Evolutionary conservation across 495 filamentous ascomycete species (phyloP).

Genomic region (Coniosporium apollinis): DNA sequence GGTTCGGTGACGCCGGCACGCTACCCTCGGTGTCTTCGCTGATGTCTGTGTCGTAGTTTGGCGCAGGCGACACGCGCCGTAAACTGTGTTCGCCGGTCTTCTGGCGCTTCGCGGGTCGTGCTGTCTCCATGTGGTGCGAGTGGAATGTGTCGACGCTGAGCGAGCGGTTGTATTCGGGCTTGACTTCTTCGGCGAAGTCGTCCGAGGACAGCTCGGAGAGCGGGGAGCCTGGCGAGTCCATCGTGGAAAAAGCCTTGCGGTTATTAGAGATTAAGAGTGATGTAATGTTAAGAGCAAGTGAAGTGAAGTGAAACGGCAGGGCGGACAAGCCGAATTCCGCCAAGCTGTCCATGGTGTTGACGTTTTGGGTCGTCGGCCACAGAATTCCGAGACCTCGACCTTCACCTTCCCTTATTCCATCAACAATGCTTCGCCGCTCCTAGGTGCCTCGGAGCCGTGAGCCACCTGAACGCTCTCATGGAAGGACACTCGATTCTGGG

Average conservation of each 20-base stretch:
- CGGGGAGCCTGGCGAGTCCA: conserved; percentile 17
- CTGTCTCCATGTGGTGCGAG: conserved; percentile 6
- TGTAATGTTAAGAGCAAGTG: no score
- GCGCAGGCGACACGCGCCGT: background rate
- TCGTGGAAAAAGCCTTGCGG: conserved; percentile 12
- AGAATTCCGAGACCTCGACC: no score
- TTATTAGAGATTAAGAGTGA: background rate
- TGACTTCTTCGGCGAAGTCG: conserved; percentile 16
- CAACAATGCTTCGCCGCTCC: no score
- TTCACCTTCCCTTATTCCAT: no score
- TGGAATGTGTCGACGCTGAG: conserved; percentile 10
- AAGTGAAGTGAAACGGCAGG: no score
- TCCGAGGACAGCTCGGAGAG: conserved; percentile 18
- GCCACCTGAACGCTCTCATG: no score
- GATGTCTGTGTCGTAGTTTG: conserved; percentile 26
- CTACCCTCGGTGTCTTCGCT: conserved; percentile 79
- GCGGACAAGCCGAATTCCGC: no score
- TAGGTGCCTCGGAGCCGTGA: no score
- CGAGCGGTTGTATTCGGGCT: conserved; percentile 10
- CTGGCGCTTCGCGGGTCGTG: conserved; percentile 24
- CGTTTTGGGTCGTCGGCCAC: no score
- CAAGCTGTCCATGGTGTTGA: no score
- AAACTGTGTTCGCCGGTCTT: conserved; percentile 8
- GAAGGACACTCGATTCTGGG: no score
- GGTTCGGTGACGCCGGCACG: conserved; percentile 51